Evolutionary conservation across 2,329 filamentous ascomycete species (phyloP).

Genomic region (Penicillium palitans): DNA sequence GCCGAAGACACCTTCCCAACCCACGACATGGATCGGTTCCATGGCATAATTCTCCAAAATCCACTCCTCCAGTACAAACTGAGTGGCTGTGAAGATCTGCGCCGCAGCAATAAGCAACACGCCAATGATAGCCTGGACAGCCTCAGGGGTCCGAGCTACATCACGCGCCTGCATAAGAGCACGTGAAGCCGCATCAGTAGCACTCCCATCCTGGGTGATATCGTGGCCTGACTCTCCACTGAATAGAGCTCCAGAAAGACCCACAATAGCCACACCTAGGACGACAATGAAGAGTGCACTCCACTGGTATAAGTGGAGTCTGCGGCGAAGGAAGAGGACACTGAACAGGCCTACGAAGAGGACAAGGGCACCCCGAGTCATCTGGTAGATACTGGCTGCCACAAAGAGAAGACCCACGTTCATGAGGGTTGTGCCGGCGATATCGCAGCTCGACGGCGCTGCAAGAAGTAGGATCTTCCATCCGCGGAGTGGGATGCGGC

Average conservation of each 20-base stretch:
- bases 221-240: constrained; percentile 54
- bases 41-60: constrained; percentile 78
- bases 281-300: constrained; percentile 83
- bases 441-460: constrained; percentile 88
- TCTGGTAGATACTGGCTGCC: constrained; percentile 95
- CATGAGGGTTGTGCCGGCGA: constrained; percentile 94
- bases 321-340: constrained; percentile 81
- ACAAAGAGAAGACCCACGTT: constrained; percentile 93
- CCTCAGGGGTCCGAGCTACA: constrained; percentile 52
- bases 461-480: constrained; percentile 73
- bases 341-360: constrained; percentile 96
- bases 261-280: constrained; percentile 82
- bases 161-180: constrained; percentile 45
- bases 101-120: constrained; percentile 89
- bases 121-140: constrained; percentile 73
- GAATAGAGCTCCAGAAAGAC: constrained; percentile 81
- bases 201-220: constrained; percentile 32
- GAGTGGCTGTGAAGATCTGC: constrained; percentile 93
- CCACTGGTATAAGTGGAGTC: constrained; percentile 88
- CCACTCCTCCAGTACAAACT: constrained; percentile 95
- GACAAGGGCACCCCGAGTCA: constrained; percentile 92
- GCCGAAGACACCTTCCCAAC: constrained; percentile 94
- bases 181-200: constrained; percentile 34
- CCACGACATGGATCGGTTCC: constrained; percentile 86
- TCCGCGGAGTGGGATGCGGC: constrained; percentile 64